Evolutionary conservation across 805 yeast species (phyloP).

Genomic region (Metschnikowia continentalis): DNA sequence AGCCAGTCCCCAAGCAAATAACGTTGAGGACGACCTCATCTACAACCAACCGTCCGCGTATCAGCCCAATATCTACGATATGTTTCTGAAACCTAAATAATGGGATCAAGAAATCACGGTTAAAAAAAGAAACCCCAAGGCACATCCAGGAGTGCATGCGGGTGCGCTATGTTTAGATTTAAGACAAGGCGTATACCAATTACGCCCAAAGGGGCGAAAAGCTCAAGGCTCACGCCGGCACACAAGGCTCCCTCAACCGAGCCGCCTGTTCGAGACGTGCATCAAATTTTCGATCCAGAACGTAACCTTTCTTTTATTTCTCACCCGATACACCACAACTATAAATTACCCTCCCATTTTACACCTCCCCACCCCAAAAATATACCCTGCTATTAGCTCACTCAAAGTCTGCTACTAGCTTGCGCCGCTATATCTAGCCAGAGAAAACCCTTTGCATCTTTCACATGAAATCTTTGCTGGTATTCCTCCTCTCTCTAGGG

Average conservation of each 20-base stretch:
- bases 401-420: no score
- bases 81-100: constrained; percentile 19
- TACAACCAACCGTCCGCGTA: constrained; percentile 41
- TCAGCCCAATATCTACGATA: constrained; percentile 44
- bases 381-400: neutral
- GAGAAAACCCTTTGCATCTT: neutral
- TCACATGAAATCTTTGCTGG: constrained; percentile 9
- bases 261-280: constrained; percentile 1
- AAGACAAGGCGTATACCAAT: neutral
- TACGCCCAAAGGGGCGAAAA: neutral
- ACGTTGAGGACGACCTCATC: constrained; percentile 17
- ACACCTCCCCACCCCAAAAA: neutral
- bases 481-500: constrained; percentile 1
- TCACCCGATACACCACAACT: neutral
- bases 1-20: neutral
- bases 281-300: neutral
- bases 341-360: neutral
- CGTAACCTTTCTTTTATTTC: neutral
- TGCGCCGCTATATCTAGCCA: neutral
- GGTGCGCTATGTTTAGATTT: constrained; percentile 4
- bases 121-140: neutral
- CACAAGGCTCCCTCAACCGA: neutral
- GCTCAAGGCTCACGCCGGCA: neutral
- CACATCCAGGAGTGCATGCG: neutral
- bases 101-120: neutral